Conservation (phyloP, 176 grass and related monocot species). For the Aegilops umbellulata region DNA sequence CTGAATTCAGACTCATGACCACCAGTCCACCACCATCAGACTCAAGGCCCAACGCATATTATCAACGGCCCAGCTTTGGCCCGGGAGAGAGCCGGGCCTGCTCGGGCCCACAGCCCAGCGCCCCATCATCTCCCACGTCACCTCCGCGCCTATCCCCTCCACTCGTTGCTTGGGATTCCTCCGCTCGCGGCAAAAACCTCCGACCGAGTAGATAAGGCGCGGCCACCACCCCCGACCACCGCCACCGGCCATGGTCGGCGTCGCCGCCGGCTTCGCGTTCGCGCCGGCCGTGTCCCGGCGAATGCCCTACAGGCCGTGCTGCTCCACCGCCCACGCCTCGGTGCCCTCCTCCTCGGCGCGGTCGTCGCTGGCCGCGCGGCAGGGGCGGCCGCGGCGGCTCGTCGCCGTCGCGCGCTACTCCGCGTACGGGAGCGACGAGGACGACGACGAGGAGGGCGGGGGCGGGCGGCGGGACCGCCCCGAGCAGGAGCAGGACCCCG, state of each 20-base stretch:
- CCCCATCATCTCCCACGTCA: neutral
- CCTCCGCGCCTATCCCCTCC: constrained; percentile 12
- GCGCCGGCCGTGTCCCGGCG: neutral
- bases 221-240: neutral
- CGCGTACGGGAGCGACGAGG: constrained; percentile 24
- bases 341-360: constrained; percentile 18
- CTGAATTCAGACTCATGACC: neutral
- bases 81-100: neutral
- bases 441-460: constrained; percentile 27
- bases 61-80: neutral
- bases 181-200: constrained; percentile 42
- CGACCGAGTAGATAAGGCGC: constrained; percentile 43
- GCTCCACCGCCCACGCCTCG: neutral
- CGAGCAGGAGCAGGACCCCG: constrained; percentile 58
- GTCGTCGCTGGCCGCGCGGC: constrained; percentile 11
- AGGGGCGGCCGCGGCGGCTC: constrained; percentile 7
- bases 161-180: constrained; percentile 27
- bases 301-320: neutral
- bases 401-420: constrained; percentile 48
- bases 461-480: constrained; percentile 38
- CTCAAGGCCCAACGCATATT: neutral
- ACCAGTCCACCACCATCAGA: too few relatives aligned
- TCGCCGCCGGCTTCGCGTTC: constrained; percentile 44
- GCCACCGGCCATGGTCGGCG: constrained; percentile 51
- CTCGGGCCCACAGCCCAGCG: neutral